phyloP scores from a whole-genome alignment of 495 filamentous ascomycete genomes.

The Annulohypoxylon stygium region DNA sequence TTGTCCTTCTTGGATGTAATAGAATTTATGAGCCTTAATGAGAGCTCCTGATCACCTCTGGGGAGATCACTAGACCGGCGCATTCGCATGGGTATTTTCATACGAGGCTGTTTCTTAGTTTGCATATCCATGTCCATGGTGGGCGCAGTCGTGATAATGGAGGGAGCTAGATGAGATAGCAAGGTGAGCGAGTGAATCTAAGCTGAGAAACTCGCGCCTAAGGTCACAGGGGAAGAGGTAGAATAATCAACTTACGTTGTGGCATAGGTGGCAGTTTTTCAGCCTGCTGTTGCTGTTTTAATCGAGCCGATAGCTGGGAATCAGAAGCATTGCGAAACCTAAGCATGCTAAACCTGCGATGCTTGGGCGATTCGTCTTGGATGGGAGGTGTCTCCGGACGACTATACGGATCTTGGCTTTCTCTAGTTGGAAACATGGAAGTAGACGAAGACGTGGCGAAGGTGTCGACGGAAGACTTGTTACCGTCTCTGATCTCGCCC shows the following conservation, averaged over 20 bases:
- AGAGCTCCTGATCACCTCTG: conserved; percentile 52
- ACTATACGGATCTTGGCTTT: conserved; percentile 51
- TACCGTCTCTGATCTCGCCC: conserved; percentile 31
- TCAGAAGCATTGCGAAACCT: conserved; percentile 94
- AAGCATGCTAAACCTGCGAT: conserved; percentile 88
- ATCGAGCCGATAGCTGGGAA: conserved; percentile 84
- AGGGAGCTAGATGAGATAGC: conserved; percentile 70
- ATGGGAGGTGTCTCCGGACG: conserved; percentile 55
- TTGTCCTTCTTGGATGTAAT: conserved; percentile 55
- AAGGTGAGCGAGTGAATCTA: conserved; percentile 27
- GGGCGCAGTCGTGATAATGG: conserved; percentile 94
- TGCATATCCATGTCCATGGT: conserved; percentile 70
- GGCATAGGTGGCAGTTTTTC: conserved; percentile 77
- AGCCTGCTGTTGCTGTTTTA: conserved; percentile 75
- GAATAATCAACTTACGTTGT: conserved; percentile 67
- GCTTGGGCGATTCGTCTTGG: conserved; percentile 63
- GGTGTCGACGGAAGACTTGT: conserved; percentile 42
- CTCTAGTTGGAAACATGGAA: conserved; percentile 39
- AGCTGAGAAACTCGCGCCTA: background rate
- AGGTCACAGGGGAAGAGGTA: background rate
- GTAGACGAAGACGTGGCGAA: conserved; percentile 33
- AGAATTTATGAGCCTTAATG: conserved; percentile 35
- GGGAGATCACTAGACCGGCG: conserved; percentile 60
- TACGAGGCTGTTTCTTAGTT: conserved; percentile 66
- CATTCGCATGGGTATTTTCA: conserved; percentile 62